Evolutionary conservation across 805 yeast genomes (phyloP), one percentile per base, ranked within the genome.

Genomic region (Schwanniomyces pseudopolymorphus): DNA sequence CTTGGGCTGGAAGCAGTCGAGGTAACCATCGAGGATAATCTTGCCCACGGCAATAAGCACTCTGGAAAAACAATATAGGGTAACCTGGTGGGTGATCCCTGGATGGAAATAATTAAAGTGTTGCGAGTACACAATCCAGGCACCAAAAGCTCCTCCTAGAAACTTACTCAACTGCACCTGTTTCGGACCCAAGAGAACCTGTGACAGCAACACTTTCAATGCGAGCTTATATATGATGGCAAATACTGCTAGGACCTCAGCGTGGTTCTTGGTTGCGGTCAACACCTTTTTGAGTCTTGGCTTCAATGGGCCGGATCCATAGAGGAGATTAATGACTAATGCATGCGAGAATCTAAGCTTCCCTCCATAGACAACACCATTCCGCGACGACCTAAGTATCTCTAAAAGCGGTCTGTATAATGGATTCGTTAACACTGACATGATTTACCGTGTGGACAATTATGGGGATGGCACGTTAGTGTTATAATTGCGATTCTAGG

Each of bases 1-100:
- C 25, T 42, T 40, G 14, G 77, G 77, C 50, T 70, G 72, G 21
- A 57, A 56, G 44, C 72, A 66, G 27, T 61, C 53, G 47, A 73
- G 64, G 49, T 66, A 68, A 27, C 57, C 49, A 50, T 73, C 78
- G 40, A 71, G 74, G 10, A 77, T 41, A 38, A 77, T 72, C 57
- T 80, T 83, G 11, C 85, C 84, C 3, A 77, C 42, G 0, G 87
- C 92, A 36, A 87, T 58, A 42, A 80, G 58, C 4, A 85, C 88
- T 37, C 95, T 71, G 3, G 89, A 81, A 46, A 84, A 77, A 50
- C 89, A 84, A 57, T 87, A 87, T 42, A 87, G 72, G 1, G 90
- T 87, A 52, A 87, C 79, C 63, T 86, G 91, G 51, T 81, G 85
- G n/a, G 87, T 74, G 24, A 85, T 83, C 3, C 71, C 77, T 16